Base-by-base conservation (phyloP, 495 filamentous ascomycete species). In the Neurospora sublineolata region DNA sequence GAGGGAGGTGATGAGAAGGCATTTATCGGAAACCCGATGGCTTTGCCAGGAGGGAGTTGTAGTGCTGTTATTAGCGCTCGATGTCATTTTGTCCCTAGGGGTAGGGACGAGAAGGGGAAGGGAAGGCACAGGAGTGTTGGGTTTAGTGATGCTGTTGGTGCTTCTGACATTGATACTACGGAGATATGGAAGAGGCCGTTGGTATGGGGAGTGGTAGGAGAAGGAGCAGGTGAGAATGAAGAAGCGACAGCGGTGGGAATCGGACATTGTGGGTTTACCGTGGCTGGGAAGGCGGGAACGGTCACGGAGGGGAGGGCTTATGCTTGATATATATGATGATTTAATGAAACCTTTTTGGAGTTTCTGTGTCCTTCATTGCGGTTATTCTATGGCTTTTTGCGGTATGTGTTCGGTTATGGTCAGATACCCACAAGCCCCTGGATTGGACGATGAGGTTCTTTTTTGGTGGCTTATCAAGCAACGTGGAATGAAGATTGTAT, bases 41-140 rank as follows among this genome's bases (percentile, higher is more conserved):
- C 75, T 0, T 69, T 84, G 18, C 73, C 72, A 11, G 80, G 76
- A 18, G 82, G 82, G 20, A 72, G 74, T 36, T 83, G 82, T 68
- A 82, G 80, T 67, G 83, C 82, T 1, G 83, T 84, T 3, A 70
- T 85, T 42, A 79, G 79, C 69, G 80, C 83, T 37, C 71, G 81
- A 20, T 84, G 83, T 71, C 82, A 84, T 52, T 75, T 64, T 18
- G 2, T 8, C 11, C 5, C 46, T 14, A 27, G 8, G 68, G 27
- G 30, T 72, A 10, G 64, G 36, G 40, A 27, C 23, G 68, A 67
- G 76, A 76, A 60, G 69, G 70, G 20, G 69, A 76, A 14, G 58
- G 33, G 27, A 33, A 39, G 5, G 36, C 20, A 37, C 38, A 69
- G 68, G 67, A 69, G 75, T 33, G 52, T 64, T 7, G 27, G 7